A percentile compares a stretch with the other conserved stretches of the same genome.
Evolutionary conservation across 1,284 basidiomycete species (phyloP).

Genomic region (Leccinum pachyderme): DNA sequence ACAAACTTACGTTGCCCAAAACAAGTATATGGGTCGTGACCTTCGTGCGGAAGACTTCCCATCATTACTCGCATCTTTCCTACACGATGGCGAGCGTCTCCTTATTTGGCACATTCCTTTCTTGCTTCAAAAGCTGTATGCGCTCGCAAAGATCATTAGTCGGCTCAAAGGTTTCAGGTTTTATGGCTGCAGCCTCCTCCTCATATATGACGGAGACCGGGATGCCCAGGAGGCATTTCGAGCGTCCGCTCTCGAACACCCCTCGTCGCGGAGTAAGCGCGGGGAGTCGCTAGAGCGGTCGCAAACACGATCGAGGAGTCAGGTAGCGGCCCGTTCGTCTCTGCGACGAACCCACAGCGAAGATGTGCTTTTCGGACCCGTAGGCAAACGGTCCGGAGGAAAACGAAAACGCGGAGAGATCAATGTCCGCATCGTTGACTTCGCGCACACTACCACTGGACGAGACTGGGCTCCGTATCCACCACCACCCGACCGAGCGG

Average conservation of each 20-base stretch:
- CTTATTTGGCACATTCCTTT: constrained; percentile 91
- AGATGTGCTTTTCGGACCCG: constrained; percentile 65
- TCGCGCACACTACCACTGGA: constrained; percentile 97
- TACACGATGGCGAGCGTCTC: constrained; percentile 81
- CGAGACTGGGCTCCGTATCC: constrained; percentile 81
- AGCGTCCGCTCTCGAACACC: constrained; percentile 59
- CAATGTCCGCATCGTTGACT: constrained; percentile 96
- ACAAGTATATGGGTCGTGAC: constrained; percentile 96
- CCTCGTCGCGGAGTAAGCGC: constrained; percentile 69
- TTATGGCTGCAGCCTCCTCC: constrained; percentile 94
- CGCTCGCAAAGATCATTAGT: constrained; percentile 88
- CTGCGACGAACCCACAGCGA: constrained; percentile 75
- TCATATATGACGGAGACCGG: constrained; percentile 96
- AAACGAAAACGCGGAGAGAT: constrained; percentile 85
- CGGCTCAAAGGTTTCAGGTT: constrained; percentile 92
- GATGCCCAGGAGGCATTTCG: constrained; percentile 80
- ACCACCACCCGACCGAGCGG: constrained; percentile 37
- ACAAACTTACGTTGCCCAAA: constrained; percentile 86
- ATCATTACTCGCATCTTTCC: constrained; percentile 77
- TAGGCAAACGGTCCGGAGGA: constrained; percentile 55
- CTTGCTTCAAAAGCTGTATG: constrained; percentile 89
- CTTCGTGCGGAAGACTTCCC: constrained; percentile 86
- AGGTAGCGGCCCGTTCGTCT: constrained; percentile 39
- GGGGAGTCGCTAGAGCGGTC: constrained; percentile 73
- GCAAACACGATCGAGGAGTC: constrained; percentile 36